Evolutionary conservation across 345 rosid genomes (phyloP).

Genomic region (Arabidopsis arenosa): DNA sequence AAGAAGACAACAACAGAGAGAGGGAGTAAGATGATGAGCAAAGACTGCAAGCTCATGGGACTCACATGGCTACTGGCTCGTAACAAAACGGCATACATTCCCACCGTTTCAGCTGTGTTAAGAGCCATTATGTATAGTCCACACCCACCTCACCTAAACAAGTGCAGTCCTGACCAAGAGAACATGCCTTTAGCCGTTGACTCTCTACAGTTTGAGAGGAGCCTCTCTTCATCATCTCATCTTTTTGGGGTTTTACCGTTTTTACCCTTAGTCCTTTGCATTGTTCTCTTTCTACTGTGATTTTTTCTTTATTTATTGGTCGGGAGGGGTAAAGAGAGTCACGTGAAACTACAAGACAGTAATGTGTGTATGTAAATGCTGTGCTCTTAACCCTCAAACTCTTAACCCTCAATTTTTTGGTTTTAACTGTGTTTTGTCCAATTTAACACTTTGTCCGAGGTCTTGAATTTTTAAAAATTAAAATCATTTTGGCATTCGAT

Average conservation of each 20-base stretch:
- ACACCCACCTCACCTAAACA: slow-evolving; percentile 74
- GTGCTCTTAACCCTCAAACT: slow-evolving; percentile 26
- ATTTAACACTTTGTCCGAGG: slow-evolving; percentile 34
- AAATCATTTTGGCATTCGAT: slow-evolving; percentile 24
- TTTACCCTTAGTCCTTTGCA: slow-evolving; percentile 42
- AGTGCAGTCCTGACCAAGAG: slow-evolving; percentile 98
- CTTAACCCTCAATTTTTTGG: slow-evolving; percentile 15
- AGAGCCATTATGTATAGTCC: slow-evolving; percentile 94
- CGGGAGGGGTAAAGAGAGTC: slow-evolving; percentile 38
- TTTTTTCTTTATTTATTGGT: slow-evolving; percentile 24
- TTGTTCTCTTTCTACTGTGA: slow-evolving; percentile 34
- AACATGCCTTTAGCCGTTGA: slow-evolving; percentile 99
- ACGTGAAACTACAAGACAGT: slow-evolving; percentile 50
- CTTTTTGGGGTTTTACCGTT: slow-evolving; percentile 38
- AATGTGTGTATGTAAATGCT: slow-evolving; percentile 40
- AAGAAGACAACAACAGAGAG: slow-evolving; percentile 58
- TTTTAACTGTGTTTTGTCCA: slow-evolving; percentile 34
- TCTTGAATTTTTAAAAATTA: slow-evolving; percentile 35
- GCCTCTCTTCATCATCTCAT: slow-evolving; percentile 51
- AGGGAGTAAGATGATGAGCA: slow-evolving; percentile 83
- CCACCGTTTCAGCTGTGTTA: slow-evolving; percentile 95
- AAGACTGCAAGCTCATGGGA: slow-evolving; percentile 98
- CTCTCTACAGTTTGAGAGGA: slow-evolving; percentile 76
- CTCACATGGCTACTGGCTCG: slow-evolving; percentile 97
- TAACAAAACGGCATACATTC: slow-evolving; percentile 93